Conservation (phyloP, 176 grass and related monocot species). For the Sorghum bicolor region Sorghum_bicolor_NCBIv3 NC_012872.2:63056001-63056500, state of each 20-base stretch:
- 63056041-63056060: slow-evolving; percentile 31
- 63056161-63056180: neutral
- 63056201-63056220: slow-evolving; percentile 25
- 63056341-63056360: slow-evolving; percentile 5
- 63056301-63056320: neutral
- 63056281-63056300: neutral
- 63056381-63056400: neutral
- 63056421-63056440: neutral
- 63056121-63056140: slow-evolving; percentile 18
- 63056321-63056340: neutral
- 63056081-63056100: slow-evolving; percentile 28
- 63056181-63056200: slow-evolving; percentile 5
- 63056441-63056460: neutral
- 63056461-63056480: neutral
- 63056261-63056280: slow-evolving; percentile 22
- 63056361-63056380: neutral
- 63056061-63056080: slow-evolving; percentile 34
- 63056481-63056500: neutral
- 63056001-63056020: slow-evolving; percentile 34
- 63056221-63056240: slow-evolving; percentile 17
- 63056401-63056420: neutral
- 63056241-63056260: neutral
- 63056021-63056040: slow-evolving; percentile 38
- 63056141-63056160: slow-evolving; percentile 48
- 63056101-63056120: slow-evolving; percentile 32